These are phyloP conservation scores for Suhomyces chickasaworum DNA, from an alignment of 1,139 yeast genomes.

Conservation along the genomic window DNA sequence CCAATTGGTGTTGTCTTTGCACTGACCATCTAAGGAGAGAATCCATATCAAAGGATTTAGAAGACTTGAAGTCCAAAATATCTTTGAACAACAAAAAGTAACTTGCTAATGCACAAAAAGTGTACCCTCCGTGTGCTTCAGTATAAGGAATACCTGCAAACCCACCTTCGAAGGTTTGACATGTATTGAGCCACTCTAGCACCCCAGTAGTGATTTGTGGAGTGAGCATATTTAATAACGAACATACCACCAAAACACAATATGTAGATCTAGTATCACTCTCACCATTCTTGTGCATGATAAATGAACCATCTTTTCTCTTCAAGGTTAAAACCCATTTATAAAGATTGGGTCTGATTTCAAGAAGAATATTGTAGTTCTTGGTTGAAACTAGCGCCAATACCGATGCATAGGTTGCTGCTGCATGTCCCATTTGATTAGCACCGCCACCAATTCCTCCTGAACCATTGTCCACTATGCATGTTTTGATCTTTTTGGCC, in stretches of 20 bases:
- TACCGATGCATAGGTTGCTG: conserved; percentile 81
- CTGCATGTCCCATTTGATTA: conserved; percentile 81
- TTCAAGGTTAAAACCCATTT: conserved; percentile 71
- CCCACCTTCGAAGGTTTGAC: conserved; percentile 96
- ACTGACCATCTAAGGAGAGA: conserved; percentile 64
- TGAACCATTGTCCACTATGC: conserved; percentile 33
- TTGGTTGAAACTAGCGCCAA: conserved; percentile 60
- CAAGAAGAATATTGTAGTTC: conserved; percentile 36
- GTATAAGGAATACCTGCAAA: conserved; percentile 78
- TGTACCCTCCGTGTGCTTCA: conserved; percentile 98
- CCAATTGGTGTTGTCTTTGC: conserved; percentile 66
- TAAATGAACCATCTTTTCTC: conserved; percentile 68
- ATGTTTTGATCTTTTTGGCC: conserved; percentile 28
- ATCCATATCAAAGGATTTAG: conserved; percentile 39
- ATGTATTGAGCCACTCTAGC: conserved; percentile 60
- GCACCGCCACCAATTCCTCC: conserved; percentile 89
- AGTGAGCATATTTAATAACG: conserved; percentile 63
- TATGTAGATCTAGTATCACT: conserved; percentile 84
- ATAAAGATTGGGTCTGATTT: conserved; percentile 43
- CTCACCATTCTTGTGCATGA: conserved; percentile 80
- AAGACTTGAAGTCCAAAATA: conserved; percentile 15
- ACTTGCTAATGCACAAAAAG: conserved; percentile 86
- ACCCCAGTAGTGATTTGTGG: conserved; percentile 59
- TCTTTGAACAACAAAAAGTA: conserved; percentile 51
- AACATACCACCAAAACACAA: conserved; percentile 79